Conservation (phyloP, 2,329 filamentous ascomycete genomes). For the Pestalotiopsis sp. region DNA sequence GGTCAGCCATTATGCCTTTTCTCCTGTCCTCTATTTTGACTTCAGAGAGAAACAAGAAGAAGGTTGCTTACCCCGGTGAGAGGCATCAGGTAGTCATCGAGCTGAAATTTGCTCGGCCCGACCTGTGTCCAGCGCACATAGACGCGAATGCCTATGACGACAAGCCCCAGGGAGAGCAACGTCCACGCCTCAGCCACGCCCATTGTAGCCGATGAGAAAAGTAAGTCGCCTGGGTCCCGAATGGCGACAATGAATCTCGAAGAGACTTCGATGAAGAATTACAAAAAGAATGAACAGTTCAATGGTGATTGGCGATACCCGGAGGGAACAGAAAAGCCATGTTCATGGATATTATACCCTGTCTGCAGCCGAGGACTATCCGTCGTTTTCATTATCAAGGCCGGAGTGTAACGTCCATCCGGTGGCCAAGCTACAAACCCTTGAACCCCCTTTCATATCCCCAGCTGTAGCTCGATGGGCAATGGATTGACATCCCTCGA, state of each 20-base stretch:
- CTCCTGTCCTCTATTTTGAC: not conserved
- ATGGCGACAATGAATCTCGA: not conserved
- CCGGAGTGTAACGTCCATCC: not conserved
- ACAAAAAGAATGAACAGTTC: not conserved
- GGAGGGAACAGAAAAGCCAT: not conserved
- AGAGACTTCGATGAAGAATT: not conserved
- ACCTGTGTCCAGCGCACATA: slow-evolving; percentile 21
- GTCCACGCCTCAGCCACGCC: slow-evolving; percentile 7
- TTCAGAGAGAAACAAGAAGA: not conserved
- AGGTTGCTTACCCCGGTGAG: slow-evolving; percentile 19
- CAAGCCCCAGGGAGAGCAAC: slow-evolving; percentile 13
- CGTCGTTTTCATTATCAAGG: not conserved
- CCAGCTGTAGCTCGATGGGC: not conserved
- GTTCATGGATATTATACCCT: not conserved
- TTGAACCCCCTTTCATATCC: not conserved
- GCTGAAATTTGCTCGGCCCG: slow-evolving; percentile 17
- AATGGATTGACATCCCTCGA: not conserved
- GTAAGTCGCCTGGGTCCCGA: not conserved
- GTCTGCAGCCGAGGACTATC: not conserved
- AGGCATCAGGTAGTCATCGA: slow-evolving; percentile 27
- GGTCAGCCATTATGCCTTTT: not conserved
- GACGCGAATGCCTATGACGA: slow-evolving; percentile 19
- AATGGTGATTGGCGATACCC: not conserved
- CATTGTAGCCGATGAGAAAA: not conserved
- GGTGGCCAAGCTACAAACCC: not conserved